Base-by-base conservation (phyloP, 2,329 filamentous ascomycete species). In the Arachnopeziza araneosa region DNA sequence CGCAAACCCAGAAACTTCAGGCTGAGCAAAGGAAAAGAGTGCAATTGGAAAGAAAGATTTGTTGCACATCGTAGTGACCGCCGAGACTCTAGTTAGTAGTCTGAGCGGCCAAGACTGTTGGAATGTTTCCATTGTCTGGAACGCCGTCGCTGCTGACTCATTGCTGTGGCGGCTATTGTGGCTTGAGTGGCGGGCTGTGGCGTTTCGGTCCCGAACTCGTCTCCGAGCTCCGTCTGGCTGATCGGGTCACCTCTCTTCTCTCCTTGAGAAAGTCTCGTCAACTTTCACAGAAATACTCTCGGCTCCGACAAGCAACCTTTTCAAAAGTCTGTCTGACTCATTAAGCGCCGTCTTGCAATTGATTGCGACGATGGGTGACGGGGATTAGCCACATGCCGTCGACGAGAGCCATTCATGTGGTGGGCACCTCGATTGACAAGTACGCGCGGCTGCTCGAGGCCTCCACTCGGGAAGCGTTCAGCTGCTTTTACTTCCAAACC, bases 281-380 rank as follows among this genome's bases (percentile, higher is more conserved):
- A 30, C 9, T 30, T n/a, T 21, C n/a, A 10, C 4, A 30, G 49
- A 56, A n/a, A n/a, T n/a, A 22, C 10, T 48, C 44, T 61, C 59
- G 59, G 59, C 48, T 55, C 59, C 59, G 59, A 61, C 12, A 58
- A 21, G n/a, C 9, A 19, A 55, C 30, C 19, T 23, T 9, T 49
- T 52, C 26, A 9, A 26, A n/a, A 23, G 32, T 9, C 30, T 44
- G 52, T 49, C 55, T 60, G 62, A 64, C 36, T 64, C 62, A 64
- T 53, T 32, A 23, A 44, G 49, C 36, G 48, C 50, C 36, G 50
- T n/a, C 19, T n/a, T 19, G 14, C n/a, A 48, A 26, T 50, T n/a
- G 55, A 50, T 66, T 66, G 63, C 64, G 66, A 66, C 66, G 66
- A 66, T 61, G 63, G 64, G 49, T 64, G 32, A 44, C 56, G 59